Evolutionary conservation across 164 flowering plant genomes (phyloP).

Genomic region (Vitis cinerea): DNA sequence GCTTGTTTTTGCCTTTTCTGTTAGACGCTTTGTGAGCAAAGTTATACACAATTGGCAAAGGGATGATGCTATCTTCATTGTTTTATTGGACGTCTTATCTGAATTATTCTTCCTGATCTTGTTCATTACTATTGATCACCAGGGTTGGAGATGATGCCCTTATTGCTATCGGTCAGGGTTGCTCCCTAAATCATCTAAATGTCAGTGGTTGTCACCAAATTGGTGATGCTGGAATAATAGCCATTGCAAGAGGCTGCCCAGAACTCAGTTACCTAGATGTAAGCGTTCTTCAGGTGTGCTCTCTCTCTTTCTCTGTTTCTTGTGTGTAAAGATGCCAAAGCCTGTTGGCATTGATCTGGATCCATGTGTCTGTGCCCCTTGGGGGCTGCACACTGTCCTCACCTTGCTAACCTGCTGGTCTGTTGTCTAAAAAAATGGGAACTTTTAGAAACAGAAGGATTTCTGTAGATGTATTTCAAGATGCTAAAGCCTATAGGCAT

Average conservation of each 20-base stretch:
- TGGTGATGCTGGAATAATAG: conserved; percentile 80
- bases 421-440: too few species aligned
- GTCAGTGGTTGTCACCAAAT: conserved; percentile 88
- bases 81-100: conserved; percentile 1
- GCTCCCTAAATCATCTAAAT: conserved; percentile 67
- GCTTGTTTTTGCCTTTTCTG: too few species aligned
- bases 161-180: conserved; percentile 73
- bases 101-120: neutral
- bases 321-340: neutral
- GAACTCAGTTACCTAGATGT: conserved; percentile 62
- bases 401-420: too few species aligned
- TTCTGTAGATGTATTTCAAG: too few species aligned
- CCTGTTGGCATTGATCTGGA: too few species aligned
- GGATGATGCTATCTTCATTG: neutral
- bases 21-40: too few species aligned
- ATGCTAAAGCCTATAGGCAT: too few species aligned
- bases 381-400: too few species aligned
- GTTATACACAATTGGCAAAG: too few species aligned
- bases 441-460: too few species aligned
- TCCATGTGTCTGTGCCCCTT: too few species aligned
- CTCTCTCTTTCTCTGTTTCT: conserved; percentile 16
- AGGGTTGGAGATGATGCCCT: conserved; percentile 93
- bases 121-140: conserved; percentile 2
- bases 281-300: conserved; percentile 79
- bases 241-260: conserved; percentile 87